Percentiles rank a stretch among this genome's conserved stretches.
Evolutionary conservation across 2,329 filamentous ascomycete genomes (phyloP).

Genomic region (Fusarium azukiicola): DNA sequence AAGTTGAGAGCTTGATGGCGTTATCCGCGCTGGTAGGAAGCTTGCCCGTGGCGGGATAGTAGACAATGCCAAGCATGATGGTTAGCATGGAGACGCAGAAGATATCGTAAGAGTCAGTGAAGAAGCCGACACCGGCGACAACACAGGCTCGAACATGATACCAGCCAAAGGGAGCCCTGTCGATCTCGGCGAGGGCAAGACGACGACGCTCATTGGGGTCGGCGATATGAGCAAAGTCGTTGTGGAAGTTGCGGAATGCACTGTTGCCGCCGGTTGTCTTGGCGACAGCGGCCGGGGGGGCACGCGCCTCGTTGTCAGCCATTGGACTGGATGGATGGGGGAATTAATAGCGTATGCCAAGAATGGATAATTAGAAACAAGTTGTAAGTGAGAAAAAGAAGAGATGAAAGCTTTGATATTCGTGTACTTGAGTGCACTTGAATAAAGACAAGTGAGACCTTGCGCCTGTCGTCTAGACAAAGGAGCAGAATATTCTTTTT

Average conservation of each 20-base stretch:
- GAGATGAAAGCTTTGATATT: conserved; percentile 28
- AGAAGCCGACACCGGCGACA: conserved; percentile 93
- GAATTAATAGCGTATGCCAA: no score
- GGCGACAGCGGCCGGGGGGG: conserved; percentile 40
- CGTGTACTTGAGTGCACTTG: conserved; percentile 19
- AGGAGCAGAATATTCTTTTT: no score
- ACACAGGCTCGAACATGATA: conserved; percentile 89
- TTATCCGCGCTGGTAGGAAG: no score
- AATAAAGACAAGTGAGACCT: conserved; percentile 35
- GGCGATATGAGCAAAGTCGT: conserved; percentile 82
- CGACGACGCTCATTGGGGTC: conserved; percentile 90
- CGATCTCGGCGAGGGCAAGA: conserved; percentile 89
- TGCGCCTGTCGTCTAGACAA: conserved; percentile 33
- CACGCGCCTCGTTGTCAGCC: conserved; percentile 39
- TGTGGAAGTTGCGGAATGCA: conserved; percentile 89
- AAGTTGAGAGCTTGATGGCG: conserved; percentile 93
- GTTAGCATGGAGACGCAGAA: conserved; percentile 88
- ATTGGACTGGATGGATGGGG: no score
- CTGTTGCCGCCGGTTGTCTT: conserved; percentile 83
- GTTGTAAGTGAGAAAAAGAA: no score
- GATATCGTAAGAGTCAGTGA: conserved; percentile 92
- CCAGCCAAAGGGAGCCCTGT: conserved; percentile 91
- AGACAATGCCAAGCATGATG: conserved; percentile 89
- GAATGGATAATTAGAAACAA: no score
- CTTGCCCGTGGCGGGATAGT: conserved; percentile 78